Evolutionary conservation across 139 green algal genomes (phyloP), one percentile per base, ranked within the genome.

Genomic region (Chlamydomonas sp.): DNA sequence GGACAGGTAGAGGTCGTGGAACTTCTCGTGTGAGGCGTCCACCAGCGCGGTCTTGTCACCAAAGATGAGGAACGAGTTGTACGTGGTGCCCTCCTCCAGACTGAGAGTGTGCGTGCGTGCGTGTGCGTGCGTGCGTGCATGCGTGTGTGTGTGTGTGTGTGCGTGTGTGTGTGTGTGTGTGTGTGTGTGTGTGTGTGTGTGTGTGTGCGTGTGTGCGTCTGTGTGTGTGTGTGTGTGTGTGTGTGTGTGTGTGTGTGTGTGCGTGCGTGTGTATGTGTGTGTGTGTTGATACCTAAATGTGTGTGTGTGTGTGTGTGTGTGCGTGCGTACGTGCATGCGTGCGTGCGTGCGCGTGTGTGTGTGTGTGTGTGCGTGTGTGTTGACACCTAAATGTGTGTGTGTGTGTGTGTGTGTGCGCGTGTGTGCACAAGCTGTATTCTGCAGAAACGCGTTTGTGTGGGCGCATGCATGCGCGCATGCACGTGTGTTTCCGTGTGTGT

Each of bases 1-100:
- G 29, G 78, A 38, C 64, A 97, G 79, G 84, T 93, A 98, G 33
- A 96, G 79, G 29, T 81, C 77, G 24, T 83, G 72, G 82, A 98
- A 98, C 84, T 98, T 98, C 79, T 98, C 94, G 74, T 98, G 93
- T 22, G 78, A 91, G 33, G 88, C 83, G 60, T 98, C 93, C 20
- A 98, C 84, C 35, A 98, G 82, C 0, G 92, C 91, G 0, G 84
- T 95, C 79, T 96, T 93, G 1, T 69, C 83, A 28, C 92, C 91
- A 60, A 89, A 90, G 79, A 98, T 96, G 57, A 98, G 81, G 88
- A 92, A 98, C 8, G 83, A 87, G 77, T 97, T 96, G 88, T 97
- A 97, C 35, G 93, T 97, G 47, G 93, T 97, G 47, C 92, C 92
- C 50, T 96, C 86, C 70, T 89, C 73, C 33, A 94, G 83, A 35